A percentile compares a stretch with the other conserved stretches of the same genome.
phyloP scores from a whole-genome alignment of 2,329 filamentous ascomycete genomes.

The Metarhizium guizhouense region DNA sequence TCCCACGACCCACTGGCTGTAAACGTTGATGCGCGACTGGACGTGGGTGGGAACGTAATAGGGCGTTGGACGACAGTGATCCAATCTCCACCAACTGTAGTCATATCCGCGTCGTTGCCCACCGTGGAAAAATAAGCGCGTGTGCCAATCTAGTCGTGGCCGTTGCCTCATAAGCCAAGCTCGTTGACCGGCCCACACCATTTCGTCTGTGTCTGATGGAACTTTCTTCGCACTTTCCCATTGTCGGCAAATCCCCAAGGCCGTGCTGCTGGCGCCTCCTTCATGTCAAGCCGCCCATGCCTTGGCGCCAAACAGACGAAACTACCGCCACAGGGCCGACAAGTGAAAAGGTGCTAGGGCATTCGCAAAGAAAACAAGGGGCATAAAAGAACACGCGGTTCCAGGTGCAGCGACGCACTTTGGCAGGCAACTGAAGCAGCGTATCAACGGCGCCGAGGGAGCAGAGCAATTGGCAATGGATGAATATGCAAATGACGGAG shows the following conservation, averaged over 20 bases:
- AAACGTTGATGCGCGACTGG: constrained; percentile 9
- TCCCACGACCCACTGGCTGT: constrained; percentile 9
- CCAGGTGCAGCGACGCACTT: neutral
- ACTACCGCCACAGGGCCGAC: neutral
- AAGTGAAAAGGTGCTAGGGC: neutral
- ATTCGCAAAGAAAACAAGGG: neutral
- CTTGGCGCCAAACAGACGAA: neutral
- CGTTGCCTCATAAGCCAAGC: constrained; percentile 1
- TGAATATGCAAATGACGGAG: neutral
- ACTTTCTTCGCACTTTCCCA: neutral
- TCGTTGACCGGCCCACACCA: neutral
- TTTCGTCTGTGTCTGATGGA: neutral
- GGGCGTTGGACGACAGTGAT: constrained; percentile 2
- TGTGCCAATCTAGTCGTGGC: neutral
- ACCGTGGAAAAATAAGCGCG: constrained; percentile 8
- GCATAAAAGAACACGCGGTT: neutral
- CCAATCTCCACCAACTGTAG: constrained; percentile 12
- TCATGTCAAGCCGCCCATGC: neutral
- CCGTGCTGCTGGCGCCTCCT: neutral
- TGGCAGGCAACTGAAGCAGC: neutral
- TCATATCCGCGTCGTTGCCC: constrained; percentile 3
- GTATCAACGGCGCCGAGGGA: neutral
- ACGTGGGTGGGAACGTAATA: constrained; percentile 1
- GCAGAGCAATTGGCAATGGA: neutral
- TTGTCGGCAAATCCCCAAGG: neutral